A percentile compares a stretch with the other conserved stretches of the same genome.
These are phyloP conservation scores for Lactifluus pinguis DNA, from an alignment of 768 basidiomycete genomes.

Conservation along the genomic window DNA sequence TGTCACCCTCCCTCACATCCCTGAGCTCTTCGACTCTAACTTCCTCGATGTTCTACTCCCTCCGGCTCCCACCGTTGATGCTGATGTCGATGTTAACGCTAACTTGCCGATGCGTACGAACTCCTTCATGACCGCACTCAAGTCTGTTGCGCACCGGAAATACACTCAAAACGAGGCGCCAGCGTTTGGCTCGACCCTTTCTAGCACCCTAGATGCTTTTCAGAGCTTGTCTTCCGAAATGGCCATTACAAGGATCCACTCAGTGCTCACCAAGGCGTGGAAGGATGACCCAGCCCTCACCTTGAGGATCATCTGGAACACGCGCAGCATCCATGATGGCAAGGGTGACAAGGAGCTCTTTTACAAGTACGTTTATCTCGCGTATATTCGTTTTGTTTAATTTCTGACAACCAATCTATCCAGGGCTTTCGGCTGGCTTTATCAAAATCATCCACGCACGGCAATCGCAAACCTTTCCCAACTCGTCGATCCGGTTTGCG, in stretches of 20 bases:
- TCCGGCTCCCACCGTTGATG: neutral
- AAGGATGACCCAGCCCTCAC: constrained; percentile 47
- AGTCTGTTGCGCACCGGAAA: constrained; percentile 33
- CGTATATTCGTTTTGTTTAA: neutral
- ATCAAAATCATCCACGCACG: constrained; percentile 58
- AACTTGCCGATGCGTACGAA: constrained; percentile 25
- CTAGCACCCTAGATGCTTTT: constrained; percentile 50
- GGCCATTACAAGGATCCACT: constrained; percentile 23
- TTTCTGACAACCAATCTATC: neutral
- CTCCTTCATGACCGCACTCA: constrained; percentile 49
- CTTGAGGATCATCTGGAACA: constrained; percentile 57
- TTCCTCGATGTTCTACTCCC: constrained; percentile 54
- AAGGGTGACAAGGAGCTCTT: constrained; percentile 52
- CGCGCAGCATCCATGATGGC: constrained; percentile 63
- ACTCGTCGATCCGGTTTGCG: constrained; percentile 23
- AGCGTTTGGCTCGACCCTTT: constrained; percentile 43
- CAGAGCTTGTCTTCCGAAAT: constrained; percentile 29
- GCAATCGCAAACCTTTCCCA: constrained; percentile 43
- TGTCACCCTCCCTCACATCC: constrained; percentile 45
- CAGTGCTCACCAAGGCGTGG: constrained; percentile 44
- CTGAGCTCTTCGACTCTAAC: constrained; percentile 47
- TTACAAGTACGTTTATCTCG: constrained; percentile 35
- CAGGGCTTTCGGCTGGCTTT: constrained; percentile 60
- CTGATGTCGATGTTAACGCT: neutral
- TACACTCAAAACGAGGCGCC: constrained; percentile 43